Percentiles rank a stretch among this genome's conserved stretches.
phyloP scores from a whole-genome alignment of 2,329 filamentous ascomycete genomes.

The Colletotrichum magnum region DNA sequence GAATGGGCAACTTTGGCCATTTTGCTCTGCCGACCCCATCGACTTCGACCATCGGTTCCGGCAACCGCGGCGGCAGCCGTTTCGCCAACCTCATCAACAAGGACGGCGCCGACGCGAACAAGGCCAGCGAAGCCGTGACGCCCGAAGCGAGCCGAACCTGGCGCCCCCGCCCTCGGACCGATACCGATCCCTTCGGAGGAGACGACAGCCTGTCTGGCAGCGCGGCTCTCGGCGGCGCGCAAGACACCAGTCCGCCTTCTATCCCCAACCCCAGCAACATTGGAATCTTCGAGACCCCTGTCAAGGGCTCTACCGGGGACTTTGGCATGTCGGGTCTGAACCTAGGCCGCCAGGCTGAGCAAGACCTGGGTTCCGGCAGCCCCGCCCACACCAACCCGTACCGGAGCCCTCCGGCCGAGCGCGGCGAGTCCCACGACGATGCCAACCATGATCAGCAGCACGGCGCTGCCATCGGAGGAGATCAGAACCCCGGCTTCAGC shows the following conservation, averaged over 20 bases:
- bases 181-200: slow-evolving; percentile 84
- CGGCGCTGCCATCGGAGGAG: slow-evolving; percentile 65
- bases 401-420: slow-evolving; percentile 87
- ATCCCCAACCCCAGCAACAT: slow-evolving; percentile 52
- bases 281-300: slow-evolving; percentile 66
- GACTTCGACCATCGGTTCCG: slow-evolving; percentile 68
- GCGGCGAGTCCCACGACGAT: slow-evolving; percentile 74
- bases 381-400: slow-evolving; percentile 98
- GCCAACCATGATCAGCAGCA: slow-evolving; percentile 63
- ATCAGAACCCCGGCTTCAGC: slow-evolving; percentile 66
- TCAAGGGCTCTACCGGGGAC: slow-evolving; percentile 69
- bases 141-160: slow-evolving; percentile 62
- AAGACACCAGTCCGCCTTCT: slow-evolving; percentile 73
- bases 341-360: slow-evolving; percentile 70
- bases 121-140: slow-evolving; percentile 61
- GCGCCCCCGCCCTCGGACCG: slow-evolving; percentile 74
- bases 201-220: slow-evolving; percentile 76
- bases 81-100: slow-evolving; percentile 89
- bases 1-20: slow-evolving; percentile 90
- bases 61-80: slow-evolving; percentile 82
- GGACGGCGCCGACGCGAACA: slow-evolving; percentile 74
- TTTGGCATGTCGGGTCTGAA: slow-evolving; percentile 75
- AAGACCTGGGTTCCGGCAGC: slow-evolving; percentile 81
- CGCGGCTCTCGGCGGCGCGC: slow-evolving; percentile 81
- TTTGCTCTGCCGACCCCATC: slow-evolving; percentile 77